Evolutionary conservation across 768 basidiomycete genomes (phyloP), one percentile per base, ranked within the genome.

Genomic region (Pisolithus microcarpus): DNA sequence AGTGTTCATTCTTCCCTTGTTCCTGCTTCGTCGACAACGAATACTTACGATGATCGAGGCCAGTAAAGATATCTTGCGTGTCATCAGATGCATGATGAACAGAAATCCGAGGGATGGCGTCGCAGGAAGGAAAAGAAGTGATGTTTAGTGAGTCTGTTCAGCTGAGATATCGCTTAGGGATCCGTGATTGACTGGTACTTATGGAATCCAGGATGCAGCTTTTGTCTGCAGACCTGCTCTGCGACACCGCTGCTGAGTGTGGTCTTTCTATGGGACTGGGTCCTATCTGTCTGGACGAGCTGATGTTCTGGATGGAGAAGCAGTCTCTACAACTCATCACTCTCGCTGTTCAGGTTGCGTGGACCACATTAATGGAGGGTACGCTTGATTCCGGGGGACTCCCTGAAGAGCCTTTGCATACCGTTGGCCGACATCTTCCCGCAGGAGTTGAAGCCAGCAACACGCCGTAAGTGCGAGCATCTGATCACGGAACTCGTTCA

Each of bases 21-120:
- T 99, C 98, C 75, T 99, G 98, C 72, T 99, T 99, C 61, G 93
- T 99, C 48, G 96, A 96, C 61, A 95, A 99, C 69, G 96, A 99
- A 65, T 96, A 99, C 65, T 71, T 99, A 53, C 77, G 69, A 99
- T 99, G 60, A 98, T 99, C 56, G 96, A 96, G 56, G 98, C 98
- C 73, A 96, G 92, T 78, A 99, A 97, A 68, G 94, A 98, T 63
- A 96, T 98, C 59, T 71, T 92, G 42, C 87, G 96, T 37, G 90
- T 98, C 69, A 92, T 96, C 90, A 99, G 98, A 61, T 98, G 26
- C 90, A 96, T 63, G 90, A 92, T 15, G 91, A 55, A 85, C 89
- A 4, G 80, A 86, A 62, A 94, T 98, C 51, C 84, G 85, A 56
- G 93, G 90, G 48, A 95, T 98, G 84, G 82, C 90, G 13, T 98